Conservation (phyloP, 2,329 filamentous ascomycete genomes). For the Alternaria longipes region DNA sequence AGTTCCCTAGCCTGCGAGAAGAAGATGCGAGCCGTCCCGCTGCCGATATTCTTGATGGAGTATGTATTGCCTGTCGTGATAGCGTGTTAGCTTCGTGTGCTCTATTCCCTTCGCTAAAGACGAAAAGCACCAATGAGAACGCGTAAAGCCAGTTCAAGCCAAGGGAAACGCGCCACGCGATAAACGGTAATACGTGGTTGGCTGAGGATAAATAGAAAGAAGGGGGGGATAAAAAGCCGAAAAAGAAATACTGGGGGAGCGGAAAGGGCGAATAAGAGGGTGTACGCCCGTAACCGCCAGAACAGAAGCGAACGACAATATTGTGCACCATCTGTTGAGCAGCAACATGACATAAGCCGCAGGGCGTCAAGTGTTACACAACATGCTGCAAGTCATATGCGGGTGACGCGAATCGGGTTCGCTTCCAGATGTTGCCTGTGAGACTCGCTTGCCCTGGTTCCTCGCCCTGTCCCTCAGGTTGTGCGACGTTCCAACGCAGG, state of each 20-base stretch:
- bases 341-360: neutral
- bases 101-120: neutral
- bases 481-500: slow-evolving; percentile 30
- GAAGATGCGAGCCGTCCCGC: slow-evolving; percentile 79
- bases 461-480: slow-evolving; percentile 7
- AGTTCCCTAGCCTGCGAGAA: slow-evolving; percentile 86
- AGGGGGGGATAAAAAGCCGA: neutral
- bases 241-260: neutral
- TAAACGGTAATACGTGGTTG: neutral
- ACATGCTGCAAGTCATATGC: slow-evolving; percentile 26
- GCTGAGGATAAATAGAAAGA: neutral
- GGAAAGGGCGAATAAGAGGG: neutral
- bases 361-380: slow-evolving; percentile 36
- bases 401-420: slow-evolving; percentile 20
- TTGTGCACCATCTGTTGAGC: slow-evolving; percentile 18
- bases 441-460: slow-evolving; percentile 30
- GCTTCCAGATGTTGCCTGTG: neutral
- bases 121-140: neutral
- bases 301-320: slow-evolving; percentile 25
- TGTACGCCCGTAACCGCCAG: slow-evolving; percentile 3
- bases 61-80: slow-evolving; percentile 82
- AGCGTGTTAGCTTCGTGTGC: slow-evolving; percentile 20
- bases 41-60: slow-evolving; percentile 83
- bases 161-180: neutral
- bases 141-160: neutral